Percentiles rank a stretch among this genome's conserved stretches.
Conservation (phyloP, 345 rosid genomes). For the Kernera saxatilis region DNA sequence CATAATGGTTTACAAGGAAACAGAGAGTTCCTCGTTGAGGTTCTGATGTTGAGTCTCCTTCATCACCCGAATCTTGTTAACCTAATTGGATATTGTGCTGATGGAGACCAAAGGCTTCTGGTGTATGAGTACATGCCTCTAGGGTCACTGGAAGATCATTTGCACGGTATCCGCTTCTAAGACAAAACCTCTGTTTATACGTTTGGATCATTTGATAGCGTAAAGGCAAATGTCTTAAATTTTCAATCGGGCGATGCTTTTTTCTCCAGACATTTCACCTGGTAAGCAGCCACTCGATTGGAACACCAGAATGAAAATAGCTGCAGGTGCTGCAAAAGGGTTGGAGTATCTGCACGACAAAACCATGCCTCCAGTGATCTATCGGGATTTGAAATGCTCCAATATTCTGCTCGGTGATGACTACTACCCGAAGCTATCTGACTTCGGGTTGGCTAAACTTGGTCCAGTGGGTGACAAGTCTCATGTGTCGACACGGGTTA, state of each 20-base stretch:
- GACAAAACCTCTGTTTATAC: not conserved
- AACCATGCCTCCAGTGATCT: conserved; percentile 82
- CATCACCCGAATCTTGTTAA: conserved; percentile 90
- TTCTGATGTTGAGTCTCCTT: conserved; percentile 77
- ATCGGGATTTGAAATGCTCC: conserved; percentile 79
- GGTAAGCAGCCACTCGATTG: conserved; percentile 68
- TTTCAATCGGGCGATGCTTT: not conserved
- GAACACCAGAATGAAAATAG: conserved; percentile 89
- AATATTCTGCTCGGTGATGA: conserved; percentile 74
- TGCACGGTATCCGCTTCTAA: conserved; percentile 49
- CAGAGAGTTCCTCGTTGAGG: conserved; percentile 89
- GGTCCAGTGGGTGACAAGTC: conserved; percentile 91
- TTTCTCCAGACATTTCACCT: conserved; percentile 50
- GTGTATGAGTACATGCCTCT: conserved; percentile 87
- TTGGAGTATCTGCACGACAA: conserved; percentile 74
- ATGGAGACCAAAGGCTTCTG: conserved; percentile 93
- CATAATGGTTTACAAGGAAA: conserved; percentile 87
- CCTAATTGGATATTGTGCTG: conserved; percentile 81
- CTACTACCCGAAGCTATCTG: conserved; percentile 80
- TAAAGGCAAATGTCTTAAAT: not conserved
- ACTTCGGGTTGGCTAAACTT: conserved; percentile 87
- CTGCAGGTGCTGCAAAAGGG: conserved; percentile 88
- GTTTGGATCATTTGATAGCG: not conserved
- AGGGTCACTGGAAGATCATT: conserved; percentile 80
- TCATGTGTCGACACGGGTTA: conserved; percentile 88